phyloP scores from a whole-genome alignment of 768 basidiomycete genomes.

The Leccinellum albellum region DNA sequence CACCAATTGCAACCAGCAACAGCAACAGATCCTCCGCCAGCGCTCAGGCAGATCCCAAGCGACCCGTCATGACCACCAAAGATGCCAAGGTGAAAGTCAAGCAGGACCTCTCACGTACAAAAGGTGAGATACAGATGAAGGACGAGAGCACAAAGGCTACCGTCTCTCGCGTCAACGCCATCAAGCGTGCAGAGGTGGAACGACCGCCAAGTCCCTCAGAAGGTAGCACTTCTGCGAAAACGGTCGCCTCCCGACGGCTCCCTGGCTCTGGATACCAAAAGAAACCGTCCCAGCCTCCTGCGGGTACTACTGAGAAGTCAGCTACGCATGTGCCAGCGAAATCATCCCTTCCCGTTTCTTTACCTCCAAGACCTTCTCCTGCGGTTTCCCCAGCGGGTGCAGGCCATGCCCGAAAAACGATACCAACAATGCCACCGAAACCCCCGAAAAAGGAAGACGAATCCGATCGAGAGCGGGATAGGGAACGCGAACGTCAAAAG shows the following conservation, averaged over 20 bases:
- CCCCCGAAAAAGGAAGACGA: slow-evolving; percentile 24
- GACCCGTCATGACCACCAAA: slow-evolving; percentile 40
- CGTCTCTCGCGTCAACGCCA: slow-evolving; percentile 29
- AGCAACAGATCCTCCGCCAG: slow-evolving; percentile 22
- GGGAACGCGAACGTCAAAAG: slow-evolving; percentile 21
- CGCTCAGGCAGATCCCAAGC: slow-evolving; percentile 38
- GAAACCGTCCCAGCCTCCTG: slow-evolving; percentile 26
- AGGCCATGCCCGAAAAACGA: slow-evolving; percentile 28
- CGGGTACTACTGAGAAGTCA: slow-evolving; percentile 21
- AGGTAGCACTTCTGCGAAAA: slow-evolving; percentile 12
- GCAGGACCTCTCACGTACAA: slow-evolving; percentile 21
- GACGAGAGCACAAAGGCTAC: slow-evolving; percentile 30
- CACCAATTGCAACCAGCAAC: slow-evolving; percentile 14
- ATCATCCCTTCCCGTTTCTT: slow-evolving; percentile 27
- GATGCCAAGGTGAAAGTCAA: slow-evolving; percentile 42
- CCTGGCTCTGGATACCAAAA: slow-evolving; percentile 51
- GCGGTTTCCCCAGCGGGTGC: slow-evolving; percentile 23
- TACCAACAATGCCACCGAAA: slow-evolving; percentile 21
- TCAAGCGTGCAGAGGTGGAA: slow-evolving; percentile 27
- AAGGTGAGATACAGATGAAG: slow-evolving; percentile 41
- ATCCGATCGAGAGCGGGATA: slow-evolving; percentile 25
- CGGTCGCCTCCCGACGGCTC: slow-evolving; percentile 29
- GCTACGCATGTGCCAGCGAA: slow-evolving; percentile 29
- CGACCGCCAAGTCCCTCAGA: slow-evolving; percentile 20
- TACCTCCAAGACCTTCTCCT: slow-evolving; percentile 34